These are phyloP conservation scores for Carex myosuroides DNA, from an alignment of 176 grass and related monocot species.

Conservation along the genomic window DNA sequence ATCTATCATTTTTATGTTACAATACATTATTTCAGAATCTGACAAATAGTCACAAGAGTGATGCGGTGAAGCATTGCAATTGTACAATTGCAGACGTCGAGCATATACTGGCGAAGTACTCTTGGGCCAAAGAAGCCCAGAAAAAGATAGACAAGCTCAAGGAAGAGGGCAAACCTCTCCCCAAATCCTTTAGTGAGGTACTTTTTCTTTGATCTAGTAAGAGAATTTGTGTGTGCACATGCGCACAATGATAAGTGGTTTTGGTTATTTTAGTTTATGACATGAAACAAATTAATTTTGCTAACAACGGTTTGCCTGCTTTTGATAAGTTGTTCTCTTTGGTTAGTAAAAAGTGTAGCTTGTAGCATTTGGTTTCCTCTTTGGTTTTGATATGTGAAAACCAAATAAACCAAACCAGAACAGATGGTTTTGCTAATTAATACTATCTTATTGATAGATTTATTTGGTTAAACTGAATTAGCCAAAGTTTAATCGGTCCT, in stretches of 20 bases:
- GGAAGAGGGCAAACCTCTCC: constrained; percentile 82
- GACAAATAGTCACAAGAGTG: constrained; percentile 57
- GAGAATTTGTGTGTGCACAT: neutral
- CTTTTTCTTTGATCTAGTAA: neutral
- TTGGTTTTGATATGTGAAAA: neutral
- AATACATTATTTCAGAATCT: constrained; percentile 44
- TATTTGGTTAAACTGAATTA: neutral
- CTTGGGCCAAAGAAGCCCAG: constrained; percentile 89
- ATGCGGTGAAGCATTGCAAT: constrained; percentile 71
- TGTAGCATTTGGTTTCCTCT: neutral
- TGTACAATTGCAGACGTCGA: constrained; percentile 88
- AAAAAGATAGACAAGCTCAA: constrained; percentile 71
- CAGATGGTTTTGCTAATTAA: neutral
- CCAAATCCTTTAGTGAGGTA: constrained; percentile 77
- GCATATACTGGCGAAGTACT: constrained; percentile 81
- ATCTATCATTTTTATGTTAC: neutral
- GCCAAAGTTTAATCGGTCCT: neutral
- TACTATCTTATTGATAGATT: neutral
- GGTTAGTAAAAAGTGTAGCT: neutral
- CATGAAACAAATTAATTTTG: neutral
- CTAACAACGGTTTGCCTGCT: neutral
- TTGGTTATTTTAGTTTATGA: neutral
- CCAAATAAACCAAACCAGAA: neutral
- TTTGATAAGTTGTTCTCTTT: neutral
- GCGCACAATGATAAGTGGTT: too few species aligned